Conservation (phyloP, 768 basidiomycete genomes). For the Chalciporus chontae region DNA sequence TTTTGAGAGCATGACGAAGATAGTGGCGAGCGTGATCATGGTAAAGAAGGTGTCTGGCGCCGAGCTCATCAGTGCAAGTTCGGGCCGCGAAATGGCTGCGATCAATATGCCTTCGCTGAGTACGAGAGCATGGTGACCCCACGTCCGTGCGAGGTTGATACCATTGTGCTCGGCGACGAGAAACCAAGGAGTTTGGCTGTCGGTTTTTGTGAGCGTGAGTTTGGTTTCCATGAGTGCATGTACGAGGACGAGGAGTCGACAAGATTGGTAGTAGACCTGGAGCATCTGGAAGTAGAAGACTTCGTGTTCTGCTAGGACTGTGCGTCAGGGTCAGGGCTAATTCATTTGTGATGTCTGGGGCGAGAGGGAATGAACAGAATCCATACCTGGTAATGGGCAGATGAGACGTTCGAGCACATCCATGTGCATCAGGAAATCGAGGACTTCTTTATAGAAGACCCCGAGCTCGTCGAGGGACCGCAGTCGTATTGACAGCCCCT, state of each 20-base stretch:
- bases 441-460: slow-evolving; percentile 34
- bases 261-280: slow-evolving; percentile 38
- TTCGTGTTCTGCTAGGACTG: slow-evolving; percentile 43
- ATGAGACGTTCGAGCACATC: slow-evolving; percentile 37
- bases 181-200: slow-evolving; percentile 28
- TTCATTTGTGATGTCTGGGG: background rate
- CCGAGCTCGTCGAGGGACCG: slow-evolving; percentile 24
- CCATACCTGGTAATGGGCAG: slow-evolving; percentile 36
- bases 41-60: slow-evolving; percentile 41
- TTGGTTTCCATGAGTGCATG: slow-evolving; percentile 32
- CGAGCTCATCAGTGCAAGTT: slow-evolving; percentile 35
- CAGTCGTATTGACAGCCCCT: slow-evolving; percentile 31
- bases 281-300: slow-evolving; percentile 41
- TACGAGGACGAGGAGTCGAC: slow-evolving; percentile 37
- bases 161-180: slow-evolving; percentile 31
- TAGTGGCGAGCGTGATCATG: slow-evolving; percentile 42
- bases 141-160: slow-evolving; percentile 31
- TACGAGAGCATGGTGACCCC: slow-evolving; percentile 38
- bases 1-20: slow-evolving; percentile 41
- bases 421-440: slow-evolving; percentile 31
- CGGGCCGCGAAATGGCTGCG: slow-evolving; percentile 30
- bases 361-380: background rate
- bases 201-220: slow-evolving; percentile 16
- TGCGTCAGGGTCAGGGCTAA: slow-evolving; percentile 21
- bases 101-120: slow-evolving; percentile 38